These are phyloP conservation scores for Triangularia verruculosa DNA, from an alignment of 2,329 filamentous ascomycete species.

Conservation along the genomic window DNA sequence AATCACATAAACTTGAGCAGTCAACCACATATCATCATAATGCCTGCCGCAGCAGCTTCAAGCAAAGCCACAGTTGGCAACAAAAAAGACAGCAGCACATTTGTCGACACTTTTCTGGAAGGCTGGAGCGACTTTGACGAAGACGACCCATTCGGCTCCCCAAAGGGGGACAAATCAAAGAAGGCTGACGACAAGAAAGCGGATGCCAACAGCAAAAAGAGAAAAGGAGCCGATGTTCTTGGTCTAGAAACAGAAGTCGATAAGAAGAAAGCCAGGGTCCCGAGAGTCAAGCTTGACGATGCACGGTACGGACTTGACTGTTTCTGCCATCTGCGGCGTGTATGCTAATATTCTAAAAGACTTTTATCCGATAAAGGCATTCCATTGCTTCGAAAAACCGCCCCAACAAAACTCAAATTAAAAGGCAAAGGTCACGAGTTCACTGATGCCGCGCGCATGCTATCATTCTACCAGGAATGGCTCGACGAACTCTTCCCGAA, in stretches of 20 bases:
- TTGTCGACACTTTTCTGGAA: slow-evolving; percentile 68
- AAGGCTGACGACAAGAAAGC: slow-evolving; percentile 45
- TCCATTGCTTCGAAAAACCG: slow-evolving; percentile 71
- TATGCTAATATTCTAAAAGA: slow-evolving; percentile 42
- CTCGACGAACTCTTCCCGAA: slow-evolving; percentile 94
- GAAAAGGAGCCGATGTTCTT: slow-evolving; percentile 45
- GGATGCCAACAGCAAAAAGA: slow-evolving; percentile 26
- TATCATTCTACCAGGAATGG: slow-evolving; percentile 94
- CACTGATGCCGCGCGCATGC: slow-evolving; percentile 73
- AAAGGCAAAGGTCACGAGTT: slow-evolving; percentile 98
- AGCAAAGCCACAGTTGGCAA: neutral
- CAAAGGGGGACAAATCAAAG: slow-evolving; percentile 26
- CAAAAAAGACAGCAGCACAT: slow-evolving; percentile 20
- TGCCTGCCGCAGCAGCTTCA: neutral
- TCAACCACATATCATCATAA: slow-evolving; percentile 49
- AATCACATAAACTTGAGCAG: neutral
- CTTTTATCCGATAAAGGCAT: slow-evolving; percentile 83
- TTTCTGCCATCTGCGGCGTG: neutral
- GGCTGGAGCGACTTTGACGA: slow-evolving; percentile 42
- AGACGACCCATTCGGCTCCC: slow-evolving; percentile 48
- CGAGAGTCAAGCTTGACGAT: slow-evolving; percentile 85
- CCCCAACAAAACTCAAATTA: slow-evolving; percentile 65
- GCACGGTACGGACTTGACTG: slow-evolving; percentile 48
- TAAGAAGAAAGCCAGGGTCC: slow-evolving; percentile 67
- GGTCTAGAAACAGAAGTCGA: slow-evolving; percentile 87